phyloP scores from a whole-genome alignment of 2,329 filamentous ascomycete genomes.

The Botrytis cinerea region DNA sequence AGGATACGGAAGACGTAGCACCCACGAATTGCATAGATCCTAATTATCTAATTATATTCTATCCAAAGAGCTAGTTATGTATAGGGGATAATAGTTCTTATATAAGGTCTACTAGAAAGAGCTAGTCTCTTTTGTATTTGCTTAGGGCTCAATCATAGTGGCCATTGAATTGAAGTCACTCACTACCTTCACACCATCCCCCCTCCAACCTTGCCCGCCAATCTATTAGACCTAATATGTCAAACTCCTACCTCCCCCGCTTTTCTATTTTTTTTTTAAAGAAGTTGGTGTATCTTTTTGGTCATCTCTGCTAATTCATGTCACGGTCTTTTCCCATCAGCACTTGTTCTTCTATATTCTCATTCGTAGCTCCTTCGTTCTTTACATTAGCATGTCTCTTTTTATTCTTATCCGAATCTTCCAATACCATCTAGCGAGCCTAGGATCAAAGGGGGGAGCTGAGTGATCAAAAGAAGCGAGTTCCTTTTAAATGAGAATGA shows the following conservation, averaged over 20 bases:
- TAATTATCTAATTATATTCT: too few relatives aligned
- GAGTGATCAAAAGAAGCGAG: neutral
- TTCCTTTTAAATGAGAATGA: neutral
- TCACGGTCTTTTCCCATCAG: neutral
- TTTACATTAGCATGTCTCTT: neutral
- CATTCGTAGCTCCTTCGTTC: neutral
- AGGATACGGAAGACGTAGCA: too few relatives aligned
- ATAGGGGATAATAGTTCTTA: too few relatives aligned
- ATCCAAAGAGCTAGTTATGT: too few relatives aligned
- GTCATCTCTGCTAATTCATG: neutral
- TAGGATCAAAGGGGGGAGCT: neutral
- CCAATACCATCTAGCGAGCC: neutral
- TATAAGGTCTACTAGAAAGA: too few relatives aligned
- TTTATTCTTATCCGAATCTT: neutral
- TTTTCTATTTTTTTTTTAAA: neutral
- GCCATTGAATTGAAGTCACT: too few relatives aligned
- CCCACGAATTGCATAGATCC: too few relatives aligned
- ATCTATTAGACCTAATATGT: neutral
- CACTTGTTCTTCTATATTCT: neutral
- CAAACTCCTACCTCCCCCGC: neutral
- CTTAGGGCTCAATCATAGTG: too few relatives aligned
- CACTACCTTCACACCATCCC: too few relatives aligned
- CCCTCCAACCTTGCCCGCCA: neutral
- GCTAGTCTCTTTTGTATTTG: too few relatives aligned
- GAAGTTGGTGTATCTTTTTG: neutral